Conservation (phyloP, 2,329 filamentous ascomycete species). For the Emmonsiellopsis sp. region DNA sequence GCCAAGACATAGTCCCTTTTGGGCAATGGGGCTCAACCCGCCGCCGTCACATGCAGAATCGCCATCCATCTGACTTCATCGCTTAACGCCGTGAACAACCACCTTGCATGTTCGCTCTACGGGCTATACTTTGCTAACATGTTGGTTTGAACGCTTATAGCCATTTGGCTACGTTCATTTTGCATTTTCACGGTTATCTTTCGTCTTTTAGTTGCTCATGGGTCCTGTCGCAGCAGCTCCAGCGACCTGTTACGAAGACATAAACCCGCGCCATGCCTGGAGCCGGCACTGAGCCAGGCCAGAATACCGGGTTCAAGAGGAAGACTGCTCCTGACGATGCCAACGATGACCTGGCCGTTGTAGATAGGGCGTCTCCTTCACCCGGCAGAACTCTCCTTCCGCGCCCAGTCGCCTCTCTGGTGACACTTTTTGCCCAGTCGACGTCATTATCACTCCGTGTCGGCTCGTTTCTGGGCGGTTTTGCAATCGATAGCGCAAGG, state of each 20-base stretch:
- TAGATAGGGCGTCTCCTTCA: background rate
- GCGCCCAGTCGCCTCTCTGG: conserved; percentile 33
- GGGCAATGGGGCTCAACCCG: too few species aligned
- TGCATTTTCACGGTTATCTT: background rate
- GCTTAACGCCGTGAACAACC: too few species aligned
- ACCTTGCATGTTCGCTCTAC: too few species aligned
- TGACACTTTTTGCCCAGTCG: conserved; percentile 37
- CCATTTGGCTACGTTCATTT: background rate
- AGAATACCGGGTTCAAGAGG: background rate
- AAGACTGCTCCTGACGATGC: background rate
- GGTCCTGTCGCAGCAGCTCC: background rate
- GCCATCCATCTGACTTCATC: too few species aligned
- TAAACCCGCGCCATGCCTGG: background rate
- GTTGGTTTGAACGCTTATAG: background rate
- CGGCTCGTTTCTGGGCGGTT: conserved; percentile 35
- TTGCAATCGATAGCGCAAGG: conserved; percentile 35
- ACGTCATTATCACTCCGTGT: conserved; percentile 37
- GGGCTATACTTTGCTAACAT: too few species aligned
- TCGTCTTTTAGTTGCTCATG: background rate
- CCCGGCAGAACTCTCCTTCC: conserved; percentile 30
- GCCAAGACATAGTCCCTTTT: too few species aligned
- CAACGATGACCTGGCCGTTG: background rate
- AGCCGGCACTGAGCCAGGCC: background rate
- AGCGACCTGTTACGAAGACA: background rate
- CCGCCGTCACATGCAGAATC: too few species aligned